These are phyloP conservation scores for Tuber brumale DNA, from an alignment of 495 filamentous ascomycete species.

Conservation along the genomic window DNA sequence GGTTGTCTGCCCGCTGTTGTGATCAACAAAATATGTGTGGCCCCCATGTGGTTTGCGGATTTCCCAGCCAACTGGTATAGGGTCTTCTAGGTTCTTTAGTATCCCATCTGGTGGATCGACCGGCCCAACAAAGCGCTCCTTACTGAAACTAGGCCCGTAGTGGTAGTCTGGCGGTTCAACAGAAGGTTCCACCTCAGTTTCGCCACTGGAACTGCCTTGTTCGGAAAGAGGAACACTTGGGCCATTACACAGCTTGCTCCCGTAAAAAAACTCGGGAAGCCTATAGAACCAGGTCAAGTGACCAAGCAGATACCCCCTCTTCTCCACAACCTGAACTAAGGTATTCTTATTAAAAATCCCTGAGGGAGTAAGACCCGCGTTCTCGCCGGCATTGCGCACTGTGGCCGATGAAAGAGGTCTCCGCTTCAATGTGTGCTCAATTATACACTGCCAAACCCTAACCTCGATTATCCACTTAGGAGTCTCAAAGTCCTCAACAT, in stretches of 20 bases:
- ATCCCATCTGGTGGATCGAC: background rate
- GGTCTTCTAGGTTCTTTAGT: background rate
- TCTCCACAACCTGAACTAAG: background rate
- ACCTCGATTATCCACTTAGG: background rate
- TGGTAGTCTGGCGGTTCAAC: background rate
- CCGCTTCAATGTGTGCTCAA: background rate
- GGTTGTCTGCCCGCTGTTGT: constrained; percentile 2
- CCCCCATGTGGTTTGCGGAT: background rate
- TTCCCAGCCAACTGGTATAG: background rate
- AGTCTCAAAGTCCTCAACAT: background rate
- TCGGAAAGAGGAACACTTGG: too few relatives aligned
- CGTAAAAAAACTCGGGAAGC: background rate
- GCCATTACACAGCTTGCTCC: background rate
- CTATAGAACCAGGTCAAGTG: background rate
- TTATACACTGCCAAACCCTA: background rate
- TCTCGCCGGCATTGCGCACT: background rate
- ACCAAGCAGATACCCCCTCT: background rate
- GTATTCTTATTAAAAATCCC: background rate
- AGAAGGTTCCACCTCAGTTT: background rate
- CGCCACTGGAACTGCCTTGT: background rate
- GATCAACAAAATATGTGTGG: background rate
- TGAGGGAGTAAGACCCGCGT: background rate
- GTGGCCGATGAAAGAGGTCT: background rate
- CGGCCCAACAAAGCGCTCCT: background rate
- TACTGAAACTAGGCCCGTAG: background rate